Percentiles rank a stretch among this genome's conserved stretches.
These are phyloP conservation scores for Pyrenophora tritici-repentis DNA, from an alignment of 2,329 filamentous ascomycete species.

Conservation along the genomic window DNA sequence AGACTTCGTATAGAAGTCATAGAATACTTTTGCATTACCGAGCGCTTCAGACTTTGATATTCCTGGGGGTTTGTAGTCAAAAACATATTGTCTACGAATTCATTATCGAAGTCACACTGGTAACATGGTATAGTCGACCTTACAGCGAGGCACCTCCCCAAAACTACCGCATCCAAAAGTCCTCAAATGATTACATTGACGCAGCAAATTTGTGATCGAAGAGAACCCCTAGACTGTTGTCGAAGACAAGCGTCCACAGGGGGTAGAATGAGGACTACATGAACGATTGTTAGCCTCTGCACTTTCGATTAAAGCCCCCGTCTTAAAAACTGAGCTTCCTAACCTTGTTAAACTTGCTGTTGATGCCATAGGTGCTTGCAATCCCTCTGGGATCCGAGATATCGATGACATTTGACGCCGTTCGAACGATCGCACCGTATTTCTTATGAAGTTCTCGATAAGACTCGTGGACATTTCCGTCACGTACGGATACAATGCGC, in stretches of 20 bases:
- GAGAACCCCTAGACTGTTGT: too few species aligned
- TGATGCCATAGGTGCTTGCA: neutral
- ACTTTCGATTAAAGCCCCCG: neutral
- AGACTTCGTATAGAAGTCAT: neutral
- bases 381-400: neutral
- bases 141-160: too few species aligned
- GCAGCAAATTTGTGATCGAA: too few species aligned
- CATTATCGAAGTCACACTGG: too few species aligned
- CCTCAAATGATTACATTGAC: too few species aligned
- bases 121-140: too few species aligned
- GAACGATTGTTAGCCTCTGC: neutral
- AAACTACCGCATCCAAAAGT: too few species aligned
- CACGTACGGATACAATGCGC: neutral
- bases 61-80: neutral
- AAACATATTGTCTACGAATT: neutral
- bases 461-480: conserved; percentile 1
- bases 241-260: neutral
- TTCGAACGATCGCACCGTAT: conserved; percentile 18
- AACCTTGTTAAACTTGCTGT: neutral
- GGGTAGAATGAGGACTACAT: neutral
- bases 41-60: neutral
- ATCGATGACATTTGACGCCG: conserved; percentile 14
- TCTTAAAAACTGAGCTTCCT: neutral
- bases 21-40: neutral
- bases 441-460: conserved; percentile 14